Conservation (phyloP, 2,329 filamentous ascomycete species). For the Pseudogymnoascus sp. region DNA sequence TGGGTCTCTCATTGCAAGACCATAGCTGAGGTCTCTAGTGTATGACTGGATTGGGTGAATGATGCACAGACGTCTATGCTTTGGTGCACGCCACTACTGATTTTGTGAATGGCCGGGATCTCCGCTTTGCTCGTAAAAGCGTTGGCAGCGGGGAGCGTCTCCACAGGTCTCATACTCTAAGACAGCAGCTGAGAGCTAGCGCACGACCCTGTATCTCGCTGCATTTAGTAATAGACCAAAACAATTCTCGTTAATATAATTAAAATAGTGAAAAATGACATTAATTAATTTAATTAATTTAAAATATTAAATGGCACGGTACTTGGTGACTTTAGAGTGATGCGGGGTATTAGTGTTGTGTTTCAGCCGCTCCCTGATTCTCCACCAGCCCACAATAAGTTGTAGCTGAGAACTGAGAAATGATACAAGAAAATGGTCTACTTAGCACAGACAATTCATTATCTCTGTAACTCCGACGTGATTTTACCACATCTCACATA, state of each 20-base stretch:
- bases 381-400: background rate
- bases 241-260: background rate
- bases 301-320: background rate
- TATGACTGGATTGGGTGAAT: background rate
- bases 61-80: background rate
- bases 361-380: background rate
- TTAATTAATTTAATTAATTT: background rate
- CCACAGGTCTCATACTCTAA: background rate
- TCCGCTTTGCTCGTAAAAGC: background rate
- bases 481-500: background rate
- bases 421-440: background rate
- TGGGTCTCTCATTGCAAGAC: background rate
- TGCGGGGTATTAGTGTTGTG: background rate
- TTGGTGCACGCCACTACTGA: background rate
- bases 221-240: background rate
- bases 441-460: constrained; percentile 3
- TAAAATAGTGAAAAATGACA: background rate
- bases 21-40: background rate
- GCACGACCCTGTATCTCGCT: background rate
- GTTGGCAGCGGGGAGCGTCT: background rate
- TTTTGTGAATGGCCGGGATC: background rate
- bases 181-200: background rate
- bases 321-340: background rate
- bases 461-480: background rate
- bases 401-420: background rate